Evolutionary conservation across 2,329 filamentous ascomycete genomes (phyloP).

Genomic region (Elsinoe ampelina): DNA sequence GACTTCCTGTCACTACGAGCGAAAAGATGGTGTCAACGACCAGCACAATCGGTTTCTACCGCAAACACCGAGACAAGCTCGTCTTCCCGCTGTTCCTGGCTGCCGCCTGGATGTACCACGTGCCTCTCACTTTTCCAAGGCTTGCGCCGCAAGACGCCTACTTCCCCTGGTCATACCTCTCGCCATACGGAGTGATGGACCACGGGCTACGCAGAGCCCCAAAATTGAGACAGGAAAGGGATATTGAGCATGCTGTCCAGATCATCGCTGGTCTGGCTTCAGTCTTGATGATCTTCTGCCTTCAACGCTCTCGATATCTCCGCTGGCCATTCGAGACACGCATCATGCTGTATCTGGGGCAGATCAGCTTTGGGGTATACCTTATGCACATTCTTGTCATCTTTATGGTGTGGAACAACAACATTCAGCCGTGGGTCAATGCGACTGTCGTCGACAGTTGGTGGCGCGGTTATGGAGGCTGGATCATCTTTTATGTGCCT

Average conservation of each 20-base stretch:
- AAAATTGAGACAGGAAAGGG: neutral
- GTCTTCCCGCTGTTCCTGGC: neutral
- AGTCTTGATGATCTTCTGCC: neutral
- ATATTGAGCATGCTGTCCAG: neutral
- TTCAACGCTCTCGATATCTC: neutral
- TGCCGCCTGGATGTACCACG: neutral
- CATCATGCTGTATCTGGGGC: conserved; percentile 42
- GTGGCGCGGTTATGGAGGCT: neutral
- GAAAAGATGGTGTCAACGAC: neutral
- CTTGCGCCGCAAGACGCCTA: neutral
- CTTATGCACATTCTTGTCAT: conserved; percentile 49
- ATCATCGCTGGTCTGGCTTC: neutral
- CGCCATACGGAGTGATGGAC: neutral
- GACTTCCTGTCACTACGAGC: neutral
- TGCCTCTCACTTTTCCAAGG: neutral
- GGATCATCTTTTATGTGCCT: neutral
- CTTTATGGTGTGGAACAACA: neutral
- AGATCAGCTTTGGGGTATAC: conserved; percentile 53
- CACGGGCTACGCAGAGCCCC: neutral
- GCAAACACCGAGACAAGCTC: neutral
- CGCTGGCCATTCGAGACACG: neutral
- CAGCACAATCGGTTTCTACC: neutral
- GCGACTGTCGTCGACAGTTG: neutral
- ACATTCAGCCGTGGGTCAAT: neutral
- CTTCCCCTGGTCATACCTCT: neutral